These are phyloP conservation scores for Eragrostis curvula DNA, from an alignment of 176 grass and related monocot species.

Conservation along the genomic window DNA sequence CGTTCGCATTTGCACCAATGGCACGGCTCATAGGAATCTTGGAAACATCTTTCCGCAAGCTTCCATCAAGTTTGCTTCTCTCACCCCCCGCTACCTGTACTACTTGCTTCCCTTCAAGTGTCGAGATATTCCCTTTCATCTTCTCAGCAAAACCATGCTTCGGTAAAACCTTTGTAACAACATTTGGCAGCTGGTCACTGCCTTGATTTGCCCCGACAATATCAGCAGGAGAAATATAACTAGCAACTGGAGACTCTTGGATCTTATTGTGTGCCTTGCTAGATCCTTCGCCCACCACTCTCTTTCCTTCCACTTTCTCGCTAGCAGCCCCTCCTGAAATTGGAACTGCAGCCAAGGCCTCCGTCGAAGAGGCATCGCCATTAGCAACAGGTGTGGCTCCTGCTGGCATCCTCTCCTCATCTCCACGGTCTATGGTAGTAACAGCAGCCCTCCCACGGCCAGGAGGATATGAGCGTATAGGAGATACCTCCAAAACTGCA, in stretches of 20 bases:
- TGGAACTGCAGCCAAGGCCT: background rate
- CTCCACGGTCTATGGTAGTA: constrained; percentile 2
- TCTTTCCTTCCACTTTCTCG: constrained; percentile 23
- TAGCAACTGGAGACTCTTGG: constrained; percentile 16
- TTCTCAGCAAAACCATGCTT: constrained; percentile 14
- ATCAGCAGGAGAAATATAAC: constrained; percentile 20
- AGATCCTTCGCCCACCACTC: constrained; percentile 25
- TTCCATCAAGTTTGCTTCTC: constrained; percentile 25
- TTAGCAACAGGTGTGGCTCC: constrained; percentile 7
- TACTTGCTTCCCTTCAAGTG: background rate
- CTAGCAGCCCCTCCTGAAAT: constrained; percentile 11
- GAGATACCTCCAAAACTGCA: background rate
- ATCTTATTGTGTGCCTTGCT: background rate
- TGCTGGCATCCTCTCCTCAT: constrained; percentile 1
- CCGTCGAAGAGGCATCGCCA: background rate
- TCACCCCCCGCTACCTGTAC: background rate
- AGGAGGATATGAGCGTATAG: background rate
- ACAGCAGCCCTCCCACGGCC: background rate
- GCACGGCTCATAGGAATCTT: background rate
- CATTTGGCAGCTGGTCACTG: background rate
- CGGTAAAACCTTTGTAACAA: constrained; percentile 1
- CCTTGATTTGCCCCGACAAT: constrained; percentile 1
- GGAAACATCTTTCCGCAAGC: background rate
- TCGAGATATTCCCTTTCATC: constrained; percentile 16
- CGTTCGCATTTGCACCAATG: constrained; percentile 32